Percentiles rank a stretch among this genome's conserved stretches.
Evolutionary conservation across 2,329 filamentous ascomycete species (phyloP).

Genomic region (Aspergillus awamori): DNA sequence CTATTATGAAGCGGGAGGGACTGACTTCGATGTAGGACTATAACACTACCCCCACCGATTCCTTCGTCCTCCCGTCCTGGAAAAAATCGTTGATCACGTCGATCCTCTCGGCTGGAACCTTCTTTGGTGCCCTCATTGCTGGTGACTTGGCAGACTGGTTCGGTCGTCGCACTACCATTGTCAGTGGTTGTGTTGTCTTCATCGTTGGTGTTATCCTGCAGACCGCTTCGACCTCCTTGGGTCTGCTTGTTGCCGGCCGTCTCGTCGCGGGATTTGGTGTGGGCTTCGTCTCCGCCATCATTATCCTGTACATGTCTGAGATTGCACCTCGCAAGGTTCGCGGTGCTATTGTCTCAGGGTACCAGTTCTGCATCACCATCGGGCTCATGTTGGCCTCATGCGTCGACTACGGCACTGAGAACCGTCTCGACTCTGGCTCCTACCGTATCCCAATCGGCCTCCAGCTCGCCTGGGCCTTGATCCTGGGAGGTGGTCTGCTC

Average conservation of each 20-base stretch:
- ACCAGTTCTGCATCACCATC: conserved; percentile 82
- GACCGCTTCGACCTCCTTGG: conserved; percentile 58
- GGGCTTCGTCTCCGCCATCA: conserved; percentile 77
- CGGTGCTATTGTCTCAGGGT: conserved; percentile 77
- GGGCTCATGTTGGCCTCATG: conserved; percentile 75
- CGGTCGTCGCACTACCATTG: conserved; percentile 66
- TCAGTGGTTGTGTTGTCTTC: conserved; percentile 73
- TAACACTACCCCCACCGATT: conserved; percentile 32
- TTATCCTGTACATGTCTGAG: conserved; percentile 87
- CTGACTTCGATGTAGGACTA: conserved; percentile 23
- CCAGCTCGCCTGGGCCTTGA: conserved; percentile 78
- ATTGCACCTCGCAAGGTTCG: conserved; percentile 74
- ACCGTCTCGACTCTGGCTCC: conserved; percentile 63
- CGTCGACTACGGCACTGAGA: conserved; percentile 71
- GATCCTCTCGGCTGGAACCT: conserved; percentile 76
- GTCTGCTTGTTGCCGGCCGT: conserved; percentile 71
- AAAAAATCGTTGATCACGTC: conserved; percentile 69
- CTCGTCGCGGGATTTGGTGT: conserved; percentile 76
- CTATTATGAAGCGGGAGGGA: not conserved
- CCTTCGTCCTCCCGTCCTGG: conserved; percentile 50
- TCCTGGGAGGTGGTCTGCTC: conserved; percentile 72
- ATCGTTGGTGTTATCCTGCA: conserved; percentile 69
- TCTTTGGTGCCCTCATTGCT: conserved; percentile 76
- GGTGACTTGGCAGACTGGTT: conserved; percentile 76
- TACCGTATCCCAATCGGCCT: conserved; percentile 82